These are phyloP conservation scores for Solanum chilense DNA, from an alignment of 257 asterid genomes.

Conservation along the genomic window DNA sequence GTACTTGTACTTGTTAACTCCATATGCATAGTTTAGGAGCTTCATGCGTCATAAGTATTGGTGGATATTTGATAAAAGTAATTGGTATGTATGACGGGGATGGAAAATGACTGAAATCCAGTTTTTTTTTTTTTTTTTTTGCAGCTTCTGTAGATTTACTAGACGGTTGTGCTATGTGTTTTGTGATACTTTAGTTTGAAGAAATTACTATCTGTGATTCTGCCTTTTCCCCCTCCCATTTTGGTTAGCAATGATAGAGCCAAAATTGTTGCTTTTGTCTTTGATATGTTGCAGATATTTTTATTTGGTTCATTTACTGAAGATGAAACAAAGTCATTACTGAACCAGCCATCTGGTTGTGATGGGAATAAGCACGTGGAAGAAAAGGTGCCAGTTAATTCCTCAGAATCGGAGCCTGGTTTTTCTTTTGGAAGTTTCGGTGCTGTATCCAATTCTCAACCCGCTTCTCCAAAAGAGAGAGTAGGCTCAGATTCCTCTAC, in stretches of 20 bases:
- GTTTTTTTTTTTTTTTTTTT: background rate
- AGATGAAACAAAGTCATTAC: conserved; percentile 61
- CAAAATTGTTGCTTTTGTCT: conserved; percentile 1
- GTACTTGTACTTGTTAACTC: background rate
- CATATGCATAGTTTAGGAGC: background rate
- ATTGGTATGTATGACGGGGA: background rate
- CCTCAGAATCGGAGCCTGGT: conserved; percentile 18
- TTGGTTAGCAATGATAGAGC: background rate
- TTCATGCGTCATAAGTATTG: background rate
- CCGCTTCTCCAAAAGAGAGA: conserved; percentile 16
- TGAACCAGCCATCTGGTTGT: conserved; percentile 18
- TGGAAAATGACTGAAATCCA: background rate
- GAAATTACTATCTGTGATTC: background rate
- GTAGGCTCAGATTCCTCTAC: conserved; percentile 1
- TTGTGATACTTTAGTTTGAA: background rate
- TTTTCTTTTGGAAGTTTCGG: conserved; percentile 45
- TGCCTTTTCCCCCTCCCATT: background rate
- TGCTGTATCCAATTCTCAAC: conserved; percentile 8
- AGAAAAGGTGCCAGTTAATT: conserved; percentile 17
- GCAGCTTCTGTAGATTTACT: background rate
- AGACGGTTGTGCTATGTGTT: background rate
- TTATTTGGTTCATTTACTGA: conserved; percentile 89
- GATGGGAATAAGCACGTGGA: conserved; percentile 5
- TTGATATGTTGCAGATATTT: conserved; percentile 31
- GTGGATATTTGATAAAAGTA: background rate